Base-by-base conservation (phyloP, 2,329 filamentous ascomycete genomes). In the Ophiobolus disseminans region DNA sequence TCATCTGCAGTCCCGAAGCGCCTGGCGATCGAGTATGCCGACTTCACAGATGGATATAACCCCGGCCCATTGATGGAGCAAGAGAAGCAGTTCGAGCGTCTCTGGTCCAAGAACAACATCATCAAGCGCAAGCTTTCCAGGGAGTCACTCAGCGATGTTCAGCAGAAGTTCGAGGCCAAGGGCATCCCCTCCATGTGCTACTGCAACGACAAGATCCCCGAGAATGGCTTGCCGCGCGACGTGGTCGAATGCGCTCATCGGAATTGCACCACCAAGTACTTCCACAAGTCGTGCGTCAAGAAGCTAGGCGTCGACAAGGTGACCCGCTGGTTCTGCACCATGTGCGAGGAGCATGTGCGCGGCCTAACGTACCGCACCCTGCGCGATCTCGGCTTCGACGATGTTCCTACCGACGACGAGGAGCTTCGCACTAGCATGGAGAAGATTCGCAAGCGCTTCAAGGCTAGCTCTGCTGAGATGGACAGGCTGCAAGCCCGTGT, bases 241-340 rank as follows among this genome's bases (percentile, higher is more conserved):
- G 17, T 56, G 2, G 36, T 66, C 10, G 14, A 39, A 11, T 69
- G 66, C 44, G 53, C 48, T 10, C 55, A 59, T 32, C 23, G 25
- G 2, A 31, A 55, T n/a, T 69, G 66, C 21, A 8, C 40, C 0
- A 49, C 55, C 7, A 13, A 30, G 1, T 51, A 28, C 23, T 68
- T 68, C 38, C 66, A 68, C 46, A 60, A 45, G 31, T 34, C 47
- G 3, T 68, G 66, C 21, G 40, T 66, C 28, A 53, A 56, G 47
- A 47, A 59, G 13, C 34, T 62, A 4, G 57, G 58, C 0, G n/a
- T 48, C 4, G 51, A 58, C 3, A 58, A 55, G 23, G 55, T 62
- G 4, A 59, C 50, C 16, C 57, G 48, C 17, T 67, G 64, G 64
- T 67, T 63, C 31, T 69, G 65, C 37, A 57, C 52, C 5, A 13